Base-by-base conservation (phyloP, 148 eudicot genomes). In the Drosera capensis region DNA sequence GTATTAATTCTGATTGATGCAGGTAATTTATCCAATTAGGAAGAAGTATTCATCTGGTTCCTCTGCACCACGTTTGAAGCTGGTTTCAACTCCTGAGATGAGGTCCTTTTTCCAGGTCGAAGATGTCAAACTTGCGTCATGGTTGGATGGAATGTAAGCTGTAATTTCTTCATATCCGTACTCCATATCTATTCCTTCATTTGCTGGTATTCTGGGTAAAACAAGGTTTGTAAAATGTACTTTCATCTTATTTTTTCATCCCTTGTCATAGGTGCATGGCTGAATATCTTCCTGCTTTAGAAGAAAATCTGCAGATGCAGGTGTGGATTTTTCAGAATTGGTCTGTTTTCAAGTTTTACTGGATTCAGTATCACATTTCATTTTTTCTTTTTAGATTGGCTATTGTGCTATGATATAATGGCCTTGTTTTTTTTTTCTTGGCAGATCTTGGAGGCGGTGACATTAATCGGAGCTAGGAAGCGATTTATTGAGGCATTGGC, bases 81-180 rank as follows among this genome's bases (percentile, higher is more conserved):
- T 90, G 57, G 63, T 84, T 25, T 71, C 95, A 51, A 67, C 93
- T 54, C 68, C 87, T 17, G 97, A 90, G 40, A 53, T 90, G 65
- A 90, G 56, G 62, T 73, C 93, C 57, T 40, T 84, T 46, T 80
- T 84, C 66, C 62, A 84, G 36, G 73, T 73, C 55, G 97, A 90
- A 49, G 97, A 90, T 60, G 69, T 84, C 62, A 84, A 72, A 63
- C 95, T 90, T 59, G 92, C 93, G 16, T 28, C 72, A 34, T 90
- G 97, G 97, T 23, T 76, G 63, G 75, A 78, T 48, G 97, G 95
- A 49, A 84, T 84, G 97, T 90, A 71, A 57, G 92, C 43, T 8
- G 25, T 41, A 1, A 7, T 16, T 20, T 38, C 6, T 29, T 17
- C 26, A 45, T 11, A 24, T 11, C 2, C 18, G 6, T 1, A 23